These are phyloP conservation scores for Durotheca rogersii DNA, from an alignment of 495 filamentous ascomycete species.

Conservation along the genomic window DNA sequence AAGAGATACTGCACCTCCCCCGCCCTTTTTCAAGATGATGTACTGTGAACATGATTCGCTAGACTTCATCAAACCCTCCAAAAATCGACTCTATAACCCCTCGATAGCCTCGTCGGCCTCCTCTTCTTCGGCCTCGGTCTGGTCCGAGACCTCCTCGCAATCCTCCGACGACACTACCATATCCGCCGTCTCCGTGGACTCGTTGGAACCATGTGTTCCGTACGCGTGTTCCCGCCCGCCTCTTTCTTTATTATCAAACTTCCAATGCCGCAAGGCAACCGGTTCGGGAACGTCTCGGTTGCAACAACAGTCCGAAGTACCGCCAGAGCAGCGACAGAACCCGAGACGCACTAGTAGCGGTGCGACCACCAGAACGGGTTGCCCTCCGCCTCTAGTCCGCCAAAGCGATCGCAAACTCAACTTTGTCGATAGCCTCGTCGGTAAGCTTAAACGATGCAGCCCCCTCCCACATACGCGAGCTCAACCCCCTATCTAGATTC, in stretches of 20 bases:
- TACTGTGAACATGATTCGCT: constrained; percentile 48
- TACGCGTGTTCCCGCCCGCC: constrained; percentile 26
- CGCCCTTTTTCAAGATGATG: constrained; percentile 52
- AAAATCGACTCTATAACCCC: constrained; percentile 62
- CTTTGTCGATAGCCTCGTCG: constrained; percentile 97
- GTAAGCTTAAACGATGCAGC: constrained; percentile 62
- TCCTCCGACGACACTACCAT: constrained; percentile 53
- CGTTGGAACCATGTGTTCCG: constrained; percentile 44
- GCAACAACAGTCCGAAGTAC: constrained; percentile 52
- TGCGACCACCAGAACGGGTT: constrained; percentile 56
- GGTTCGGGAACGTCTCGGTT: constrained; percentile 25
- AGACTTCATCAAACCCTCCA: constrained; percentile 44
- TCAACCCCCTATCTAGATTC: constrained; percentile 68
- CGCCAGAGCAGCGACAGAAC: constrained; percentile 73
- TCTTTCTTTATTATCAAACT: constrained; percentile 6
- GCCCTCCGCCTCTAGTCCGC: constrained; percentile 79
- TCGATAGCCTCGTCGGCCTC: constrained; percentile 71
- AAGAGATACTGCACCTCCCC: constrained; percentile 26
- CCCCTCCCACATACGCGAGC: constrained; percentile 25
- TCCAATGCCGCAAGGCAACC: constrained; percentile 12
- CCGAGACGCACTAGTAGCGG: constrained; percentile 70
- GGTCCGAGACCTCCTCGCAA: constrained; percentile 70
- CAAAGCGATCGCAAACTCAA: constrained; percentile 92
- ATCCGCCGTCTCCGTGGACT: constrained; percentile 51
- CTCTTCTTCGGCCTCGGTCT: constrained; percentile 74